These are phyloP conservation scores for Candida argentea DNA, from an alignment of 805 yeast genomes.

Conservation along the genomic window DNA sequence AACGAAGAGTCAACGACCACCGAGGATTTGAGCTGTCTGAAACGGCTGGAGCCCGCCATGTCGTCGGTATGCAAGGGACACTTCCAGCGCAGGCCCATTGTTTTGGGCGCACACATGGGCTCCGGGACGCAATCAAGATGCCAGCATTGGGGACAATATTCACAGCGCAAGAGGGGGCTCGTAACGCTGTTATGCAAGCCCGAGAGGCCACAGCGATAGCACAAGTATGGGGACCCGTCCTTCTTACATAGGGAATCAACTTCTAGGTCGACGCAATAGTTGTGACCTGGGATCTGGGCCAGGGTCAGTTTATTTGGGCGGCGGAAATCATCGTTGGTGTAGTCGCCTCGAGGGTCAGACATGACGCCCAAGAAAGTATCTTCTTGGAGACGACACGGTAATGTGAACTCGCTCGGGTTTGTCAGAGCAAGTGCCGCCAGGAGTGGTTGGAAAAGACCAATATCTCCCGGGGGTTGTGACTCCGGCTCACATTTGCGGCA, in stretches of 20 bases:
- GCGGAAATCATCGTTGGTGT: conserved; percentile 39
- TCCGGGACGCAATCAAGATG: conserved; percentile 81
- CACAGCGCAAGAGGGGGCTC: conserved; percentile 67
- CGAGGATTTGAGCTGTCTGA: conserved; percentile 43
- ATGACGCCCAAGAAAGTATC: conserved; percentile 57
- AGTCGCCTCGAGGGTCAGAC: conserved; percentile 62
- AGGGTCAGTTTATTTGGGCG: conserved; percentile 31
- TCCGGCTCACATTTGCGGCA: conserved; percentile 67
- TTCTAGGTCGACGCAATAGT: conserved; percentile 42
- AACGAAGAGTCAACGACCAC: conserved; percentile 42
- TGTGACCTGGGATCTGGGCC: conserved; percentile 25
- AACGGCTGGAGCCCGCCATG: conserved; percentile 29
- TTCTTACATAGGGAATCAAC: conserved; percentile 59
- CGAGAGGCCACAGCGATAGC: conserved; percentile 68
- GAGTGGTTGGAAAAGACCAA: conserved; percentile 47
- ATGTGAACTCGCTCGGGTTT: conserved; percentile 28
- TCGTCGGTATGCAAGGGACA: conserved; percentile 78
- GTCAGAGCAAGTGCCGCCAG: conserved; percentile 58
- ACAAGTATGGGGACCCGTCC: conserved; percentile 56
- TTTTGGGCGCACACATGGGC: conserved; percentile 64
- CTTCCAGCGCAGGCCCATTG: conserved; percentile 74
- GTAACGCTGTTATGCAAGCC: conserved; percentile 40
- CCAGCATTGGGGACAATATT: conserved; percentile 75
- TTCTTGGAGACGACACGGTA: conserved; percentile 64
- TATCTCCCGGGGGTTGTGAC: conserved; percentile 26